Evolutionary conservation across 371 early-diverging fungal species (phyloP), one percentile per base, ranked within the genome.

Genomic region (Mortierella sp.): DNA sequence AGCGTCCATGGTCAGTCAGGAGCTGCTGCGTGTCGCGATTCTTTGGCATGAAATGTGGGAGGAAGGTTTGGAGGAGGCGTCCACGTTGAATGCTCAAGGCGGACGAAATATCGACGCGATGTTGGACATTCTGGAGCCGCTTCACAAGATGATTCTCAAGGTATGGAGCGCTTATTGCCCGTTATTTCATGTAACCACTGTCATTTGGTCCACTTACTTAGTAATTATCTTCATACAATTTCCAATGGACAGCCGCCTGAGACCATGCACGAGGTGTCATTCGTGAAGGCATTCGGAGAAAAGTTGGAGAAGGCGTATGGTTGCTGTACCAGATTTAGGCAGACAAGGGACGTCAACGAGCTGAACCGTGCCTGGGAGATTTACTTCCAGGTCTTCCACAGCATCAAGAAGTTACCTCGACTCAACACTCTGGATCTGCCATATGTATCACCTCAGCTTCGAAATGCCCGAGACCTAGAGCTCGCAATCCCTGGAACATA

Each of bases 31-130:
- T 21, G 97, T 98, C 10, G 98, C 99, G 26, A 96, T 98, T 74
- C 84, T 98, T 48, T 98, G 98, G 97, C 97, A 97, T 76, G 99
- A 99, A 89, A 95, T 97, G 97, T 99, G 99, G 99, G 94, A 95
- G 76, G 98, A 98, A 83, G 98, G 98, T 4, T 88, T 99, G 10
- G 96, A 97, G 83, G 98, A 97, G 76, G 98, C 98, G 0, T 95
- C 96, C 10, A 88, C 96, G 31, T 88, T 95, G 31, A 80, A 80
- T 69, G 96, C 96, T 81, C 96, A 95, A 85, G 95, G 94, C 44
- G 95, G 97, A 40, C 93, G 92, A 69, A 96, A 98, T 79, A 92
- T 94, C 6, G 96, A 96, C 37, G 97, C 95, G 50, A 98, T 98
- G 97, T 94, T 98, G 89, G 93, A 93, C 1, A 95, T 95, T 0